A percentile compares a stretch with the other conserved stretches of the same genome.
These are phyloP conservation scores for Perkinsus chesapeaki DNA, from an alignment of 169 alveolate species.

Conservation along the genomic window DNA sequence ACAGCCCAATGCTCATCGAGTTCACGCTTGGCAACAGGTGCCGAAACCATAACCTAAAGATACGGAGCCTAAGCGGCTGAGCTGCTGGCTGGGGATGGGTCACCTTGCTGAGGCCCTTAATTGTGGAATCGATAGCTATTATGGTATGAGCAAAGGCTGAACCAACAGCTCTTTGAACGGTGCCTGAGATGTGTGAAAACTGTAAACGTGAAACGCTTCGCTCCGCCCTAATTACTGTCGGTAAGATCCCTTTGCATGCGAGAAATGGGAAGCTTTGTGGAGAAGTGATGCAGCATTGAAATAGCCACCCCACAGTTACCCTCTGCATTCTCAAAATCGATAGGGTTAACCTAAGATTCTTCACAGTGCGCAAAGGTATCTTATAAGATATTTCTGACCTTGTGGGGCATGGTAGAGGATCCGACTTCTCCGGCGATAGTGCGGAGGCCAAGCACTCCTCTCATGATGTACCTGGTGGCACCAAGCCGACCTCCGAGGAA, in stretches of 20 bases:
- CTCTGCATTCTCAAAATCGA: conserved; percentile 92
- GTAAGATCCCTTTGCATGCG: conserved; percentile 89
- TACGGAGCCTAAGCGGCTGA: neutral
- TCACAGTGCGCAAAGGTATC: neutral
- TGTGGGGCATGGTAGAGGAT: conserved; percentile 96
- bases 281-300: conserved; percentile 58
- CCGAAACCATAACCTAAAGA: neutral
- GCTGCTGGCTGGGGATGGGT: too few relatives aligned
- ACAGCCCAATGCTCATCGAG: neutral
- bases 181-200: conserved; percentile 48
- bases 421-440: conserved; percentile 78
- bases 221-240: conserved; percentile 55
- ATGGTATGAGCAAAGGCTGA: conserved; percentile 60
- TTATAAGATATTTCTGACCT: conserved; percentile 19
- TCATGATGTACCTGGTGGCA: neutral
- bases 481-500: too few relatives aligned
- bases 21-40: neutral
- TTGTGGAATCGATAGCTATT: neutral
- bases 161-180: conserved; percentile 85
- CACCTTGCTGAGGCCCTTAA: neutral
- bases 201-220: neutral
- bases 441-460: neutral
- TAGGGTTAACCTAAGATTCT: conserved; percentile 72
- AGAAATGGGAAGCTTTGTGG: conserved; percentile 78
- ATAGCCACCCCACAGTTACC: conserved; percentile 88